A percentile compares a stretch with the other conserved stretches of the same genome.
Conservation (phyloP, 345 rosid species). For the Salix purpurea region DNA sequence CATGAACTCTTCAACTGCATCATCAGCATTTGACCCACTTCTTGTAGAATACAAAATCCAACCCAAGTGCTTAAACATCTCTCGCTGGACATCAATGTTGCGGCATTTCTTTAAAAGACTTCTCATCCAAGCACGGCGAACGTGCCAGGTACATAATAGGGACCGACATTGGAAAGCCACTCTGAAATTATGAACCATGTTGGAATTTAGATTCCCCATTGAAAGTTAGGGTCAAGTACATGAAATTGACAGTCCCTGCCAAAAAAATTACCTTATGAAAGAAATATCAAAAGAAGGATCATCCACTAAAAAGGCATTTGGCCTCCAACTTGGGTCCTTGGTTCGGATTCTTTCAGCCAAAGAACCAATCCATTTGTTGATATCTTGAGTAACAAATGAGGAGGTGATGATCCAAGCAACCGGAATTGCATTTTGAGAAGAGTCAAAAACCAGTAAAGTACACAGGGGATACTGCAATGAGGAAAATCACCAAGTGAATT, state of each 20-base stretch:
- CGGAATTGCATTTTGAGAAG: conserved; percentile 47
- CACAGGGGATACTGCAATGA: conserved; percentile 44
- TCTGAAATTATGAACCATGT: conserved; percentile 28
- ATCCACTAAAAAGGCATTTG: conserved; percentile 42
- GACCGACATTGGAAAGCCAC: conserved; percentile 49
- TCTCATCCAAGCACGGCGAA: conserved; percentile 54
- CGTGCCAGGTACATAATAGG: conserved; percentile 39
- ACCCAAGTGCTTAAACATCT: conserved; percentile 48
- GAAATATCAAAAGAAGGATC: conserved; percentile 39
- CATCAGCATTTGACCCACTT: conserved; percentile 29
- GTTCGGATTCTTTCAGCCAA: conserved; percentile 41
- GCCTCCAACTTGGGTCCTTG: conserved; percentile 49
- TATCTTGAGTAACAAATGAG: conserved; percentile 28
- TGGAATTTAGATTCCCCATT: conserved; percentile 3
- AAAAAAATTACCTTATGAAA: conserved; percentile 35
- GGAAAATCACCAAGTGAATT: conserved; percentile 6
- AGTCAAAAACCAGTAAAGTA: conserved; percentile 45
- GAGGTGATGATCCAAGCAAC: conserved; percentile 54
- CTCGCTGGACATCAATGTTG: conserved; percentile 39
- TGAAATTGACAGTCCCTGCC: not conserved
- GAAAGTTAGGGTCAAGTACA: not conserved
- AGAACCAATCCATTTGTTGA: conserved; percentile 43
- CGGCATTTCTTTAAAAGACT: conserved; percentile 43
- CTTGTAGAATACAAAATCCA: conserved; percentile 41
- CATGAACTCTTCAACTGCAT: conserved; percentile 46